Evolutionary conservation across 2,329 filamentous ascomycete genomes (phyloP).

Genomic region (Mycosphaerella arachidis): DNA sequence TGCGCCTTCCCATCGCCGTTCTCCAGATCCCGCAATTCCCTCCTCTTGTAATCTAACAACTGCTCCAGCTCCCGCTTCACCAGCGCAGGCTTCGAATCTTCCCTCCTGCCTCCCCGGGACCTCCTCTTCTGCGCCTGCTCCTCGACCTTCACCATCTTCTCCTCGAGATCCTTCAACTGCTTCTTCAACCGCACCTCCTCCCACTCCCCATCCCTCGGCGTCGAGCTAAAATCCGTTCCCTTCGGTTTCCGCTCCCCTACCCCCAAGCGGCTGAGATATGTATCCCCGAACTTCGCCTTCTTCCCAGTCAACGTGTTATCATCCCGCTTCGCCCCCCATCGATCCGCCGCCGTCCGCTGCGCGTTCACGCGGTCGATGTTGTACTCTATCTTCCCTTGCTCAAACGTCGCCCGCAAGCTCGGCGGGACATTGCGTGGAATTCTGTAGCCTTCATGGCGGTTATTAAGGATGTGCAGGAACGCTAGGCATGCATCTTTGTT

Average conservation of each 20-base stretch:
- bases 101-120: slow-evolving; percentile 44
- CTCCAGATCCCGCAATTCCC: slow-evolving; percentile 70
- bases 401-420: slow-evolving; percentile 84
- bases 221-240: slow-evolving; percentile 84
- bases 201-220: slow-evolving; percentile 87
- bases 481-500: slow-evolving; percentile 93
- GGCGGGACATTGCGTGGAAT: slow-evolving; percentile 89
- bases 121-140: slow-evolving; percentile 53
- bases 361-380: slow-evolving; percentile 72
- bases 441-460: slow-evolving; percentile 89
- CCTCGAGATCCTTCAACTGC: slow-evolving; percentile 82
- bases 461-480: slow-evolving; percentile 94
- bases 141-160: slow-evolving; percentile 80
- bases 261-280: slow-evolving; percentile 87
- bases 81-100: slow-evolving; percentile 78
- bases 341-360: slow-evolving; percentile 56
- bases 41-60: slow-evolving; percentile 89
- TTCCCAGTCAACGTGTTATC: slow-evolving; percentile 78
- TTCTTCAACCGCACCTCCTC: slow-evolving; percentile 94
- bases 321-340: slow-evolving; percentile 75
- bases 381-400: slow-evolving; percentile 95
- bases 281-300: slow-evolving; percentile 96
- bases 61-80: slow-evolving; percentile 94
- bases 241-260: slow-evolving; percentile 67
- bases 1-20: slow-evolving; percentile 64